Percentiles rank a stretch among this genome's conserved stretches.
phyloP scores from a whole-genome alignment of 164 flowering plant species.

The Nymphaea colorata region DNA sequence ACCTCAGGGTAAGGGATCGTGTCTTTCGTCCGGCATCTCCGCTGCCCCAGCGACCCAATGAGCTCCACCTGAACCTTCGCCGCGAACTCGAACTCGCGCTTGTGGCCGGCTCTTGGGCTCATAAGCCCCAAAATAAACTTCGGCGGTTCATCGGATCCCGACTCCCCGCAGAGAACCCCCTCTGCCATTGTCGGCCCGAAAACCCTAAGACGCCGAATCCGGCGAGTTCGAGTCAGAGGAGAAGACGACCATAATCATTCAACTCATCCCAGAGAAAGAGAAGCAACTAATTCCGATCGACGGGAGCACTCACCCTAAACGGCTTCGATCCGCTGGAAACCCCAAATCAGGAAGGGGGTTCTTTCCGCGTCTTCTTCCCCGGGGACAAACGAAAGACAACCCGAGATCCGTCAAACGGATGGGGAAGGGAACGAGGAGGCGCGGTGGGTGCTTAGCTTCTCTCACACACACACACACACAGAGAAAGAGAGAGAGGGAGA shows the following conservation, averaged over 20 bases:
- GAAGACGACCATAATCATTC: not conserved
- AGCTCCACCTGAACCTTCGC: slow-evolving; percentile 18
- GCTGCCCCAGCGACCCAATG: slow-evolving; percentile 9
- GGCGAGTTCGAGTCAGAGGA: not conserved
- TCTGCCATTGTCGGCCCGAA: not conserved
- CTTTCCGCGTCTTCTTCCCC: not conserved
- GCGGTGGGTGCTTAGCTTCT: not conserved
- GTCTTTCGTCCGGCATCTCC: slow-evolving; percentile 6
- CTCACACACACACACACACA: too few species aligned
- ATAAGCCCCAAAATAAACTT: slow-evolving; percentile 1
- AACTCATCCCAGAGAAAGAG: not conserved
- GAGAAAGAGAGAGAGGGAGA: too few species aligned
- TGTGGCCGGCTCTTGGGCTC: slow-evolving; percentile 17
- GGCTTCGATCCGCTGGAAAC: not conserved
- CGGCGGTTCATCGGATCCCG: not conserved
- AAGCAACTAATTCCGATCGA: not conserved
- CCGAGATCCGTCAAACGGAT: too few species aligned
- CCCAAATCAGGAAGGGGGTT: not conserved
- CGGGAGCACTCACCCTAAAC: not conserved
- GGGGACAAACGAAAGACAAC: not conserved
- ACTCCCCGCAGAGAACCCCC: not conserved
- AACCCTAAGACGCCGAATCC: not conserved
- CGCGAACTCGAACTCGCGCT: slow-evolving; percentile 24
- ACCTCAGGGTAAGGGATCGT: not conserved
- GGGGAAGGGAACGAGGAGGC: not conserved